Percentiles rank a stretch among this genome's conserved stretches.
These are phyloP conservation scores for Moelleriella libera DNA, from an alignment of 2,329 filamentous ascomycete genomes.

Conservation along the genomic window DNA sequence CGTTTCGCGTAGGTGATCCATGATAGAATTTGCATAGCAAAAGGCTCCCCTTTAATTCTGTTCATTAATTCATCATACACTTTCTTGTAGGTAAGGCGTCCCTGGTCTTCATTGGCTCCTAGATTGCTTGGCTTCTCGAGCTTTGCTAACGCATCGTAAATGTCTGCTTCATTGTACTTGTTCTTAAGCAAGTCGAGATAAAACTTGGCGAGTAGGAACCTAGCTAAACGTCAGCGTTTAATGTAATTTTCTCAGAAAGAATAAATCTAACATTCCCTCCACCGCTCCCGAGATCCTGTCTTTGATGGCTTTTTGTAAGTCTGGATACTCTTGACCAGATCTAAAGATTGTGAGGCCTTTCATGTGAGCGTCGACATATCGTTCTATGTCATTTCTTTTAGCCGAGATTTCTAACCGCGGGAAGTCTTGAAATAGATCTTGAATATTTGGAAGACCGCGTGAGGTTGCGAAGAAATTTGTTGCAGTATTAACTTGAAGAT, in stretches of 20 bases:
- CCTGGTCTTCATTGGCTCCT: background rate
- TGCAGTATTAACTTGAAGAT: background rate
- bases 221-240: background rate
- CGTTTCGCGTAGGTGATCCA: constrained; percentile 23
- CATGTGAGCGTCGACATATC: background rate
- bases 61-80: constrained; percentile 24
- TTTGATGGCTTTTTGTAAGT: background rate
- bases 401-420: background rate
- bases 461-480: background rate
- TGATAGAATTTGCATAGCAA: constrained; percentile 11
- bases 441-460: background rate
- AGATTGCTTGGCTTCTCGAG: background rate
- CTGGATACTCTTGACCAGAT: background rate
- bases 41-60: constrained; percentile 21
- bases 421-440: background rate
- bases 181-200: background rate
- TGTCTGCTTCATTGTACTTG: background rate
- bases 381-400: background rate
- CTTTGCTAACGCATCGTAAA: background rate
- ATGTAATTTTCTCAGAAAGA: background rate
- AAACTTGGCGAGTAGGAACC: background rate
- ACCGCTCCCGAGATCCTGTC: background rate
- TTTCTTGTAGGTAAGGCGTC: constrained; percentile 15
- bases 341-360: background rate
- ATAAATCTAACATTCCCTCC: background rate